phyloP scores from a whole-genome alignment of 2,329 filamentous ascomycete genomes.

The Triangularia setosa region DNA sequence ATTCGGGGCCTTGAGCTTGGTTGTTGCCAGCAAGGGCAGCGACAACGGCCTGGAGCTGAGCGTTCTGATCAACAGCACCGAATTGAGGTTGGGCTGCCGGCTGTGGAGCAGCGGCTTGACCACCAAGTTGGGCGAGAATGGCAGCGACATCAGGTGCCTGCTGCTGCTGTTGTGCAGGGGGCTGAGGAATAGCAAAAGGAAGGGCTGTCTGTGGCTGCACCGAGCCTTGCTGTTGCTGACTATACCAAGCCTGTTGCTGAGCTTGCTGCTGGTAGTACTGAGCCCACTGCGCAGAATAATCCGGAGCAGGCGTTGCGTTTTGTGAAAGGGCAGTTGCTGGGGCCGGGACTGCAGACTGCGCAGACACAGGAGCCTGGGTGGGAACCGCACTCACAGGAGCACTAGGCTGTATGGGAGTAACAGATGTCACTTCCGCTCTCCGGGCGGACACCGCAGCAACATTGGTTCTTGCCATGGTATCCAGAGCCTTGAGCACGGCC shows the following conservation, averaged over 20 bases:
- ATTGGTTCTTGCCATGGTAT: not conserved
- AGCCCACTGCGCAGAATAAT: slow-evolving; percentile 35
- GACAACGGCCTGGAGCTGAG: slow-evolving; percentile 6
- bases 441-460: not conserved
- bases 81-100: not conserved
- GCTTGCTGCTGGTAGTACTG: slow-evolving; percentile 39
- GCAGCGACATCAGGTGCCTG: slow-evolving; percentile 16
- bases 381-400: not conserved
- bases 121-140: slow-evolving; percentile 22
- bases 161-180: slow-evolving; percentile 22
- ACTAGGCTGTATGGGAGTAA: not conserved
- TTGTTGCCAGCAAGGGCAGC: not conserved
- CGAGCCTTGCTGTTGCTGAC: slow-evolving; percentile 31
- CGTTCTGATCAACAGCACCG: not conserved
- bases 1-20: slow-evolving; percentile 13
- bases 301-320: slow-evolving; percentile 24
- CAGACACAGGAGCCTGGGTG: not conserved
- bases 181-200: slow-evolving; percentile 29
- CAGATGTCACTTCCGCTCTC: not conserved
- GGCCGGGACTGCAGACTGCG: not conserved
- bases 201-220: slow-evolving; percentile 23
- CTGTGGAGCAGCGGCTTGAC: slow-evolving; percentile 14
- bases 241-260: slow-evolving; percentile 26
- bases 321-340: slow-evolving; percentile 16
- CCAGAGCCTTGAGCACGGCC: not conserved